phyloP scores from a whole-genome alignment of 2,329 filamentous ascomycete species.

The Diaporthe capsici region DNA sequence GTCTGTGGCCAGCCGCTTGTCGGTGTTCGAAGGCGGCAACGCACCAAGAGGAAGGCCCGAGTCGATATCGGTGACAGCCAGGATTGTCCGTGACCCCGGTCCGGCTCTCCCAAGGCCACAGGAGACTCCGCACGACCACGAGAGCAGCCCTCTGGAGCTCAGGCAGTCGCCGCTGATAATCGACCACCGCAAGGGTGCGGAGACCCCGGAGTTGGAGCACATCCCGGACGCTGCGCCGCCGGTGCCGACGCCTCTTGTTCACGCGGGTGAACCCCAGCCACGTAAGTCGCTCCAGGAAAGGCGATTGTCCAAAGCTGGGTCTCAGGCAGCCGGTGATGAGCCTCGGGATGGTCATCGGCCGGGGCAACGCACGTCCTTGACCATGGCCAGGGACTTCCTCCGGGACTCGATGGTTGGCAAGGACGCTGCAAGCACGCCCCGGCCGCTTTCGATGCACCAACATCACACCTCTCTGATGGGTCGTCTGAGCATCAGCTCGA shows the following conservation, averaged over 20 bases:
- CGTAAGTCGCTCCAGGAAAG: slow-evolving; percentile 65
- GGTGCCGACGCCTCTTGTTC: slow-evolving; percentile 42
- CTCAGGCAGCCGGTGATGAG: slow-evolving; percentile 26
- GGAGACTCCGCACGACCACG: slow-evolving; percentile 57
- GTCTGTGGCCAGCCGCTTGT: slow-evolving; percentile 69
- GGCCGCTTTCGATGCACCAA: slow-evolving; percentile 63
- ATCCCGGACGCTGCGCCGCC: slow-evolving; percentile 44
- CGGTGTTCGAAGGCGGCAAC: slow-evolving; percentile 66
- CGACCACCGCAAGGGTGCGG: slow-evolving; percentile 64
- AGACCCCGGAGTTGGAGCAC: slow-evolving; percentile 48
- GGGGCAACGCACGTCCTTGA: slow-evolving; percentile 70
- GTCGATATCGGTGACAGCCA: slow-evolving; percentile 89
- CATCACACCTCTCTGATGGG: slow-evolving; percentile 64
- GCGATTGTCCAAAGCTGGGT: slow-evolving; percentile 58
- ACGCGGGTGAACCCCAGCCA: slow-evolving; percentile 47
- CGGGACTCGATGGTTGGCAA: slow-evolving; percentile 65
- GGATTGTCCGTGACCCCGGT: slow-evolving; percentile 79
- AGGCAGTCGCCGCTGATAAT: slow-evolving; percentile 72
- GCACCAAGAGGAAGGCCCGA: slow-evolving; percentile 70
- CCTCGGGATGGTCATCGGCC: slow-evolving; percentile 49
- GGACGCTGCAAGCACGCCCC: slow-evolving; percentile 44
- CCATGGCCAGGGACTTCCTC: slow-evolving; percentile 72
- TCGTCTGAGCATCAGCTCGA: slow-evolving; percentile 77
- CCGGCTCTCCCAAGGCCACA: slow-evolving; percentile 57
- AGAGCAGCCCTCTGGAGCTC: slow-evolving; percentile 63